Evolutionary conservation across 306 rosid species (phyloP), one percentile per base, ranked within the genome.

Genomic region (Alnus rubra): DNA sequence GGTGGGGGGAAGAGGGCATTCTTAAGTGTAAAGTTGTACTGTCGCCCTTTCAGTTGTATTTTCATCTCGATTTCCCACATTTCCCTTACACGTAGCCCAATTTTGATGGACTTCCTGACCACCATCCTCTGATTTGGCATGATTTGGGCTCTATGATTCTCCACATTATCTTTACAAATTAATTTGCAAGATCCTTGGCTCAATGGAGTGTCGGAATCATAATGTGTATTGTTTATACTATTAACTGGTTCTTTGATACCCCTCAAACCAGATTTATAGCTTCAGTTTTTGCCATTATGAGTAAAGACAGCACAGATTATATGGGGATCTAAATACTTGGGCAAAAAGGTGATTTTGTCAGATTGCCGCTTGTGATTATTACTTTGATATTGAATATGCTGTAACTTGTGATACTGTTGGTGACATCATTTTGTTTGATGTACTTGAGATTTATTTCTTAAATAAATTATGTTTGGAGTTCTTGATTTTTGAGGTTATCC

Each of bases 381-480:
- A 42, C 31, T 15, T 45, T 70, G 33, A 44, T 31, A 12, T 31
- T 4, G 7, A 42, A 12, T 30, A 31, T 62, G 35, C 69, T 62
- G 42, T 16, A 31, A 62, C 69, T 31, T 62, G 18, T 31, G 7
- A 62, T 31, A 11, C 42, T 30, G 68, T 58, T 58, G 14, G 7
- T 9, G 35, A 58, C 37, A 59, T 10, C 35, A 59, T 9, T 23
- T 59, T 19, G 13, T 12, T 59, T 59, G 65, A 59, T 19, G 35
- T 64, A 64, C 48, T 35, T 35, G 70, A 64, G 70, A 64, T 64
- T 5, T 64, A 37, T 64, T 65, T 65, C 49, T 37, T 37, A 37
- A 35, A 35, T 6, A 65, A 35, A 35, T 37, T 47, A 4, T 15
- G 16, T 35, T 1, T 65, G 6, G 12, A 37, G 12, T 65, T 65